Base-by-base conservation (phyloP, 2,329 filamentous ascomycete genomes). In the Scorias spongiosa region DNA sequence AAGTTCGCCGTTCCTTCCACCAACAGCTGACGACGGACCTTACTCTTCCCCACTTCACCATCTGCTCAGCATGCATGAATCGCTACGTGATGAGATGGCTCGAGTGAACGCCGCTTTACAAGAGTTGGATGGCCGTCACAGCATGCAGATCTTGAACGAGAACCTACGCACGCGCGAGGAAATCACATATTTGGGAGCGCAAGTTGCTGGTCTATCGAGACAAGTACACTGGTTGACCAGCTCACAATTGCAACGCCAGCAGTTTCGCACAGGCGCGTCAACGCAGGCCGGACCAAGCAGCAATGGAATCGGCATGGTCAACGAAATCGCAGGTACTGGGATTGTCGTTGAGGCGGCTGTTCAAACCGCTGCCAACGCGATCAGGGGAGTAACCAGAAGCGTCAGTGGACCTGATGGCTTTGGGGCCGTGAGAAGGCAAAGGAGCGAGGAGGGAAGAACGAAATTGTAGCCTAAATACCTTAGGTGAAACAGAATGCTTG, bases 171-270 rank as follows among this genome's bases (percentile, higher is more conserved):
- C 72, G 41, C 75, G 76, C 47, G 76, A 79, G 50, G 75, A 80
- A 46, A 71, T 79, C 62, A 66, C 75, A 10, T 75, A 77, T 52
- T 70, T 73, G 7, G 76, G 73, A 47, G 74, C 75, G 2, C 75
- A 74, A 34, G 66, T 80, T 39, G 73, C 69, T 50, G 70, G 67
- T 12, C 67, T 78, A 48, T 68, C 72, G 43, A 69, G 77, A 63
- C 76, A 80, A 52, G 64, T 80, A 17, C 74, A 78, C 42, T 79
- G 76, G 76, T 65, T 79, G 10, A 71, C 76, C 53, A 74, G 72
- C 47, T 67, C 72, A 2, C 69, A 73, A 14, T 57, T 77, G 46
- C 71, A 75, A 46, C 59, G 67, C 17, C 52, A 54, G 40, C 42
- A 46, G 29, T 46, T 50, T 28, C 36, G 44, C 28, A 49, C 48